phyloP scores from a whole-genome alignment of 2,329 filamentous ascomycete species.

The Alternaria incomplexa region DNA sequence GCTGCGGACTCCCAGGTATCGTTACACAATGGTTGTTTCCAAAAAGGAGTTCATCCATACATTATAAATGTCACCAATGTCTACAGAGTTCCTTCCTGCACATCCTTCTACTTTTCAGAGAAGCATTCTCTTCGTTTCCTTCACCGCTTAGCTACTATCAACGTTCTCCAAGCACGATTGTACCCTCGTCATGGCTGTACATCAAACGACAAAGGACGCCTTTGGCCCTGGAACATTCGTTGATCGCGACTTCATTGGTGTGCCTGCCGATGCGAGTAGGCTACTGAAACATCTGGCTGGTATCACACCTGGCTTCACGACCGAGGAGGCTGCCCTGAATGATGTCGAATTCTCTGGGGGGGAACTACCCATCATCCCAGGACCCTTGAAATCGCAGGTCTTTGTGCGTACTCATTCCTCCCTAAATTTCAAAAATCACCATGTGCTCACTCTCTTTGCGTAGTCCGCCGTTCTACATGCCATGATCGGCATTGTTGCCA shows the following conservation, averaged over 20 bases:
- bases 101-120: not conserved
- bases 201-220: not conserved
- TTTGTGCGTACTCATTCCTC: conserved; percentile 23
- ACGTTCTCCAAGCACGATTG: not conserved
- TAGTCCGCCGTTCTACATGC: conserved; percentile 50
- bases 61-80: not conserved
- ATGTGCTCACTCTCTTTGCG: not conserved
- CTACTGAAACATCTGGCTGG: not conserved
- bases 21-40: not conserved
- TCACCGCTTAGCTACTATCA: not conserved
- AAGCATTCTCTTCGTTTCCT: not conserved
- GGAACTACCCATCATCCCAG: conserved; percentile 50
- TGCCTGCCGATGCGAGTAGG: conserved; percentile 32
- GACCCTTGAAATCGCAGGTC: conserved; percentile 54
- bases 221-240: conserved; percentile 53
- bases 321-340: conserved; percentile 39
- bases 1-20: not conserved
- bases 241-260: conserved; percentile 47
- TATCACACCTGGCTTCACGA: conserved; percentile 53
- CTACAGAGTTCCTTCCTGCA: not conserved
- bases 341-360: conserved; percentile 51
- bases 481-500: conserved; percentile 53
- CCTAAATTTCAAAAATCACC: not conserved
- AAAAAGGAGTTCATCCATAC: not conserved
- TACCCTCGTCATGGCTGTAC: not conserved